Percentiles rank a stretch among this genome's conserved stretches.
Conservation (phyloP, 106 monocot species). For the Phalaenopsis aphrodite region DNA sequence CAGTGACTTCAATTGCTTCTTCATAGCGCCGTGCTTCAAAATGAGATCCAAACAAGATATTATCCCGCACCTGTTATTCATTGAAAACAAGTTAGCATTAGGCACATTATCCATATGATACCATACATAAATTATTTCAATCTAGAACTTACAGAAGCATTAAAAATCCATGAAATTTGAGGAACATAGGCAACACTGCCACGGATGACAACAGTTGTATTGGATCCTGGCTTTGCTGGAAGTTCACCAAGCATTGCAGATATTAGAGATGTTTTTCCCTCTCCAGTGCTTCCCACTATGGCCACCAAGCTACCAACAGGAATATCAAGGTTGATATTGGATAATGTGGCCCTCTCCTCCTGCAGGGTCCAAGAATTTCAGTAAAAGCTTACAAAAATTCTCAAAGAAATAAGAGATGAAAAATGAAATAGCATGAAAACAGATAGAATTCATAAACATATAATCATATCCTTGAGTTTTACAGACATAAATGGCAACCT, state of each 20-base stretch:
- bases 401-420: too few relatives aligned
- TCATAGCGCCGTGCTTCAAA: conserved; percentile 63
- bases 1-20: conserved; percentile 74
- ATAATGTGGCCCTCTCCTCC: conserved; percentile 81
- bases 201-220: conserved; percentile 57
- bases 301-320: conserved; percentile 90
- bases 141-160: conserved; percentile 69
- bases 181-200: conserved; percentile 95
- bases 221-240: conserved; percentile 44
- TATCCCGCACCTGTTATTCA: conserved; percentile 64
- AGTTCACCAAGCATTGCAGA: conserved; percentile 99
- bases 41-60: conserved; percentile 92
- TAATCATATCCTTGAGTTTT: neutral
- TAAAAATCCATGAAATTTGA: conserved; percentile 99
- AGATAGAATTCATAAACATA: neutral
- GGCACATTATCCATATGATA: neutral
- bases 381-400: neutral
- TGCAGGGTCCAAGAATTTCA: conserved; percentile 18
- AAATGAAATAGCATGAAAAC: neutral
- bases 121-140: neutral
- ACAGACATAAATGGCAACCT: conserved; percentile 29
- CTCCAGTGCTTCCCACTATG: conserved; percentile 94
- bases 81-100: neutral
- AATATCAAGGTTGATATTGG: conserved; percentile 85
- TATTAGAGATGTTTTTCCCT: conserved; percentile 93